Base-by-base conservation (phyloP, 768 basidiomycete genomes). In the Serendipita vermifera region DNA sequence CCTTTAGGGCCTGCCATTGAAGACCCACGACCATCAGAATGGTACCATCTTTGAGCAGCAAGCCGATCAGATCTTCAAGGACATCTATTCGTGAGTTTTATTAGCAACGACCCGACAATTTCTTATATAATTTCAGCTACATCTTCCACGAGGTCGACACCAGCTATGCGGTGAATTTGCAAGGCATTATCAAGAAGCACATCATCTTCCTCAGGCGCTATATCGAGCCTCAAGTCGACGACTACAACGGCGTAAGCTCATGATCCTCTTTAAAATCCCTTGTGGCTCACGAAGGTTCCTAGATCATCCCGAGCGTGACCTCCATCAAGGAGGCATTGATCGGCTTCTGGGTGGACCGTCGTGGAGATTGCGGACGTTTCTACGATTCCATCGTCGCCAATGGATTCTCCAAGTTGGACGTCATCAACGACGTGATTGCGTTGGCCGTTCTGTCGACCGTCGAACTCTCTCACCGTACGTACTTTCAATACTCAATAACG, bases 31-130 rank as follows among this genome's bases (percentile, higher is more conserved):
- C 11, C 41, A 61, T 38, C 38, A 38, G 13, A 40, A 36, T 11
- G 60, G 59, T 5, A 59, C 60, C 17, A 51, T 53, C 46, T 59
- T 38, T 31, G 60, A 61, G 40, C 48, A 57, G 35, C 41, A 59
- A 31, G 43, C 58, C 6, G 48, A 57, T 33, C 35, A 59, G 26
- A 61, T 57, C 55, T 58, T 59, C 46, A 61, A 36, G 38, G 40
- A 57, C n/a, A 53, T 57, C 22, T 58, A 58, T 46, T 39, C 57
- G 48, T 59, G 29, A 15, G 41, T 59, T 22, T 56, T 55, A 24
- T 14, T n/a, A n/a, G n/a, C n/a, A n/a, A n/a, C n/a, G n/a, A n/a
- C n/a, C n/a, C n/a, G n/a, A n/a, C n/a, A n/a, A n/a, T n/a, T n/a
- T n/a, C 36, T 38, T 13, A 38, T 38, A 17, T 13, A 17, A 38